Percentiles rank a stretch among this genome's conserved stretches.
Evolutionary conservation across 257 asterid species (phyloP).

Genomic region (Sherardia arvensis): DNA sequence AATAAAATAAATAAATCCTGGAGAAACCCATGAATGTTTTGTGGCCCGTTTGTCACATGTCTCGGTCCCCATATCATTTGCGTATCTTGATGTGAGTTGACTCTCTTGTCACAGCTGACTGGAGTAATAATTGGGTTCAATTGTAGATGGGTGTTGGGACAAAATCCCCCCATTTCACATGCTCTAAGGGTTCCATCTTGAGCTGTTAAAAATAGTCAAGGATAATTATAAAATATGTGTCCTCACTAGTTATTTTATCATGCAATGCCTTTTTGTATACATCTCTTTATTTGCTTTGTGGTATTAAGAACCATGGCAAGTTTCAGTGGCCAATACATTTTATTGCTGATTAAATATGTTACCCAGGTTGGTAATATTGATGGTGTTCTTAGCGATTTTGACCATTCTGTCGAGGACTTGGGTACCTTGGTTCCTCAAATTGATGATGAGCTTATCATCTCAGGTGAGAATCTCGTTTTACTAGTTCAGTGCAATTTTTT

Average conservation of each 20-base stretch:
- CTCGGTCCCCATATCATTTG: background rate
- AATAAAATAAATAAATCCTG: background rate
- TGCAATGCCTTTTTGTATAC: background rate
- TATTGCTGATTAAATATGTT: conserved; percentile 45
- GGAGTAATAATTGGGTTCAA: background rate
- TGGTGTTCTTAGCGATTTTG: conserved; percentile 69
- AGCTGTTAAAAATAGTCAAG: too few species aligned
- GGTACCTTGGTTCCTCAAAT: conserved; percentile 96
- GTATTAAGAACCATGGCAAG: background rate
- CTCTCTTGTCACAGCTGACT: background rate
- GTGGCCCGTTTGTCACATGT: background rate
- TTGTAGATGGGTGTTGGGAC: too few species aligned
- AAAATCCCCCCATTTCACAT: too few species aligned
- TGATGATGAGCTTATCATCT: conserved; percentile 95
- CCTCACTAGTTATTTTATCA: background rate
- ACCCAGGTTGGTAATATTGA: conserved; percentile 90
- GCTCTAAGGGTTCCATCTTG: too few species aligned
- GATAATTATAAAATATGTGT: too few species aligned
- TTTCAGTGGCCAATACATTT: background rate
- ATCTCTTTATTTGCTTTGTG: background rate
- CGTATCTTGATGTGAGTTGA: background rate
- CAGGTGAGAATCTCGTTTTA: conserved; percentile 44
- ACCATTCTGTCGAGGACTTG: conserved; percentile 78
- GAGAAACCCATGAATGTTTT: background rate
- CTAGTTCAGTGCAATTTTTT: background rate